Base-by-base conservation (phyloP, 768 basidiomycete genomes). In the Amanita rimosa region DNA sequence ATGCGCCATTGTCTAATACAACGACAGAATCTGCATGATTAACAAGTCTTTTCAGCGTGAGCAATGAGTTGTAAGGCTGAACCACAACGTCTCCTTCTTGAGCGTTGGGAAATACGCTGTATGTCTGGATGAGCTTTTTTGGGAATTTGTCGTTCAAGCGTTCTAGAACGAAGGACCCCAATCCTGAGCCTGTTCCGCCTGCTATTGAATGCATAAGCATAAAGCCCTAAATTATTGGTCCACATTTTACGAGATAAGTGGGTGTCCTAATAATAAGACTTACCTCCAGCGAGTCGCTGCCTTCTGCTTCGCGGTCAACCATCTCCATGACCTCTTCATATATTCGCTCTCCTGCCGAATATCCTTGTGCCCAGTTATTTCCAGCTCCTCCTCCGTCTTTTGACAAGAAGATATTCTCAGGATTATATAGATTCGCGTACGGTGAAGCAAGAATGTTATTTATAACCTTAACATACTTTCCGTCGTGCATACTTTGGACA, bases 121-220 rank as follows among this genome's bases (percentile, higher is more conserved):
- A 98, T 4, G 96, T 99, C 61, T 99, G 96, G 39, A 98, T 94
- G 50, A 98, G 78, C 65, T 99, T 99, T 71, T 99, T 99, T 0
- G 96, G 96, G 62, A 97, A 99, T 60, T 86, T 88, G 68, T 99
- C 96, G 66, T 94, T 95, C 37, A 98, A 69, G 22, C 96, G 81
- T 67, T 98, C 96, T 47, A 99, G 81, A 14, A 98, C 71, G 69
- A 91, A 98, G n/a, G 96, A 99, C 29, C 96, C 96, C 4, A 99
- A 80, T 1, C 96, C 96, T 0, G 96, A 98, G 16, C 96, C 96
- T 3, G 96, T 99, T 6, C 96, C 96, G 33, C 96, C 96, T 31
- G 96, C 96, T 64, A 98, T 99, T 14, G 95, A 97, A 62, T 98
- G 96, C 73, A 96, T 87, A 39, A 95, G 73, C 91, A 97, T 96